Percentiles rank a stretch among this genome's conserved stretches.
Conservation (phyloP, 2,329 filamentous ascomycete genomes). For the Aspergillus latus region DNA sequence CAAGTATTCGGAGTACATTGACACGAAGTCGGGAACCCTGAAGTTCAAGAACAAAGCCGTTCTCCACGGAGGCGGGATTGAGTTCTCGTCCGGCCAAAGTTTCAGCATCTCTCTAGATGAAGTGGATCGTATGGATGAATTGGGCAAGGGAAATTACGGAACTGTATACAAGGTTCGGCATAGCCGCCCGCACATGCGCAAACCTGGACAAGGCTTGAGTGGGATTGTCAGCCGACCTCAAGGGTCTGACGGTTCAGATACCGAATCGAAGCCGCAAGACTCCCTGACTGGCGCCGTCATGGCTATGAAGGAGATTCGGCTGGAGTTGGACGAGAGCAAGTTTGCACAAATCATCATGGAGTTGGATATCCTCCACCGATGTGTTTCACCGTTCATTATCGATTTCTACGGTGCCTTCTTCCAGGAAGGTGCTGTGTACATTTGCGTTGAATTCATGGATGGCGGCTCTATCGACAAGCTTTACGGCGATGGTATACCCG, state of each 20-base stretch:
- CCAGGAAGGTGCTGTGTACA: conserved; percentile 97
- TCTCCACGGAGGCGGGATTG: conserved; percentile 83
- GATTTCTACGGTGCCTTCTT: conserved; percentile 99
- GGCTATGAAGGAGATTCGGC: conserved; percentile 98
- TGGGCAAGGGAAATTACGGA: conserved; percentile 97
- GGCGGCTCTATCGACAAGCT: conserved; percentile 96
- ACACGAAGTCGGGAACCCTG: conserved; percentile 85
- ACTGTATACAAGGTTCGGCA: conserved; percentile 97
- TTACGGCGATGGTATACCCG: conserved; percentile 86
- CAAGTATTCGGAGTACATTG: conserved; percentile 78
- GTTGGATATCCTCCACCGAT: conserved; percentile 91
- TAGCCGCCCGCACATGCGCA: conserved; percentile 65
- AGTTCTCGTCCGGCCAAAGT: conserved; percentile 84
- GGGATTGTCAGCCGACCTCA: conserved; percentile 54
- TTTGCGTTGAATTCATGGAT: conserved; percentile 99
- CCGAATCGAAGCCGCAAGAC: conserved; percentile 18
- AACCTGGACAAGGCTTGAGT: conserved; percentile 59
- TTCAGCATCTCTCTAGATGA: conserved; percentile 96
- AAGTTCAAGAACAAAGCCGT: conserved; percentile 92
- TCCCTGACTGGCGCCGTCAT: conserved; percentile 69
- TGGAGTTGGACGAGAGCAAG: conserved; percentile 95
- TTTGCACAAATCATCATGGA: conserved; percentile 98
- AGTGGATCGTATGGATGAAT: conserved; percentile 85
- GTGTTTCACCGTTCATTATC: conserved; percentile 92
- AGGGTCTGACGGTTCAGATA: conserved; percentile 21